Percentiles rank a stretch among this genome's conserved stretches.
Evolutionary conservation across 2,329 filamentous ascomycete genomes (phyloP).

Genomic region (Dactylellina leptospora): DNA sequence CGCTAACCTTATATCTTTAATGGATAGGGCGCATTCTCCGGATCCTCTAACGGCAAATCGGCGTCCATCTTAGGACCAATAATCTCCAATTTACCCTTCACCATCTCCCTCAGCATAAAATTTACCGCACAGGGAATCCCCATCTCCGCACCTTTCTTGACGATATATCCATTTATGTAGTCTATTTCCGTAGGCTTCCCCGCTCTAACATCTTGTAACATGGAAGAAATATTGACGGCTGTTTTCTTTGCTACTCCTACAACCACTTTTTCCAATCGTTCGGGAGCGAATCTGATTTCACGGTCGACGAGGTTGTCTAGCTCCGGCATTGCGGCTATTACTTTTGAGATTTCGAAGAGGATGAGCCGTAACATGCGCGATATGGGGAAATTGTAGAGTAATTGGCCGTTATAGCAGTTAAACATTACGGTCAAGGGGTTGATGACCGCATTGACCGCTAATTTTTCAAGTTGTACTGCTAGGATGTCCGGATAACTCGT

Average conservation of each 20-base stretch:
- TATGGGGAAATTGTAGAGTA: slow-evolving; percentile 73
- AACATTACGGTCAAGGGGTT: slow-evolving; percentile 83
- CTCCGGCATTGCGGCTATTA: slow-evolving; percentile 80
- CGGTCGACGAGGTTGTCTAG: slow-evolving; percentile 68
- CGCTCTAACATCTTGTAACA: slow-evolving; percentile 72
- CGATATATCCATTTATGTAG: slow-evolving; percentile 88
- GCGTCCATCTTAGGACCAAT: slow-evolving; percentile 55
- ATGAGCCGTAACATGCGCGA: slow-evolving; percentile 74
- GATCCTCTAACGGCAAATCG: slow-evolving; percentile 37
- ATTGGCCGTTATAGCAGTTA: slow-evolving; percentile 75
- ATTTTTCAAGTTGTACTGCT: slow-evolving; percentile 73
- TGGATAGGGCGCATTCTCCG: background rate
- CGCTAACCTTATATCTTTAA: slow-evolving; percentile 4
- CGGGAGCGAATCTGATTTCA: slow-evolving; percentile 54
- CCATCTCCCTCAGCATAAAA: slow-evolving; percentile 74
- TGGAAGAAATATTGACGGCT: slow-evolving; percentile 64
- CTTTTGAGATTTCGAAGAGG: slow-evolving; percentile 75
- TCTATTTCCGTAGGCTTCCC: slow-evolving; percentile 78
- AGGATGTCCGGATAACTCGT: slow-evolving; percentile 54
- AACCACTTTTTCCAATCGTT: slow-evolving; percentile 64
- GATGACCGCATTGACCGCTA: slow-evolving; percentile 78
- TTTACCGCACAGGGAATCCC: slow-evolving; percentile 78
- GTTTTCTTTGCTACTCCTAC: slow-evolving; percentile 58
- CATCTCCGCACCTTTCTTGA: slow-evolving; percentile 74
- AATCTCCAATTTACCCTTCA: slow-evolving; percentile 73